phyloP scores from a whole-genome alignment of 2,329 filamentous ascomycete species.

The Cladobotryum mycophilum region DNA sequence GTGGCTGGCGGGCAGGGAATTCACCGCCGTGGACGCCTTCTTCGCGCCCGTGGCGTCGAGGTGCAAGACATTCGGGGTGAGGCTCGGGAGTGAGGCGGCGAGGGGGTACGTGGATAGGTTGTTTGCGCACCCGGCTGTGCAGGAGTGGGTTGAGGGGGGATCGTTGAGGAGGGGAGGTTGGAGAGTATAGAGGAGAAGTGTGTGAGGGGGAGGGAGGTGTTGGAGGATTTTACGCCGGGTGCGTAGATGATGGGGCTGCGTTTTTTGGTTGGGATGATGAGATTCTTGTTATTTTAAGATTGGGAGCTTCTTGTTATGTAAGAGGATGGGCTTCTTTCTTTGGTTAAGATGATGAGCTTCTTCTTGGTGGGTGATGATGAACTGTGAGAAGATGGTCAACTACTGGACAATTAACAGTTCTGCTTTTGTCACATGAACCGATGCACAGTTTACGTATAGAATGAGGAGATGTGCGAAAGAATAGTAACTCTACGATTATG shows the following conservation, averaged over 20 bases:
- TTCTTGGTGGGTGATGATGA: too few relatives aligned
- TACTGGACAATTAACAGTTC: too few relatives aligned
- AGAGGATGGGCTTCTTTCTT: too few relatives aligned
- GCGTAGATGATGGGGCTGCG: not conserved
- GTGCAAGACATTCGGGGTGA: conserved; percentile 31
- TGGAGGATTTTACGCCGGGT: conserved; percentile 22
- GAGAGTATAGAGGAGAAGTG: conserved; percentile 31
- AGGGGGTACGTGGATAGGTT: conserved; percentile 29
- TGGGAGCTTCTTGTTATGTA: too few relatives aligned
- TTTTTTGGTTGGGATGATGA: too few relatives aligned
- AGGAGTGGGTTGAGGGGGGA: conserved; percentile 33
- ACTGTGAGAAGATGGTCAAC: too few relatives aligned
- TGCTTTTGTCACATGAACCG: too few relatives aligned
- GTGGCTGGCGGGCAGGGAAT: conserved; percentile 32
- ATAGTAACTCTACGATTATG: too few relatives aligned
- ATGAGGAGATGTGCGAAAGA: too few relatives aligned
- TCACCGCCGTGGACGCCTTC: conserved; percentile 36
- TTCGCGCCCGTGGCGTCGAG: conserved; percentile 36
- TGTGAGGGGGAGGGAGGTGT: conserved; percentile 25
- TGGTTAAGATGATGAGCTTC: too few relatives aligned
- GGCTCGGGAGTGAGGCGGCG: conserved; percentile 21
- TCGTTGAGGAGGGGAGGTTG: conserved; percentile 33
- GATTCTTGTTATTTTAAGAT: too few relatives aligned
- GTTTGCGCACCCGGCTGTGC: conserved; percentile 28
- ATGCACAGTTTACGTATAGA: too few relatives aligned